Evolutionary conservation across 306 rosid species (phyloP).

Genomic region (Corylus avellana): DNA sequence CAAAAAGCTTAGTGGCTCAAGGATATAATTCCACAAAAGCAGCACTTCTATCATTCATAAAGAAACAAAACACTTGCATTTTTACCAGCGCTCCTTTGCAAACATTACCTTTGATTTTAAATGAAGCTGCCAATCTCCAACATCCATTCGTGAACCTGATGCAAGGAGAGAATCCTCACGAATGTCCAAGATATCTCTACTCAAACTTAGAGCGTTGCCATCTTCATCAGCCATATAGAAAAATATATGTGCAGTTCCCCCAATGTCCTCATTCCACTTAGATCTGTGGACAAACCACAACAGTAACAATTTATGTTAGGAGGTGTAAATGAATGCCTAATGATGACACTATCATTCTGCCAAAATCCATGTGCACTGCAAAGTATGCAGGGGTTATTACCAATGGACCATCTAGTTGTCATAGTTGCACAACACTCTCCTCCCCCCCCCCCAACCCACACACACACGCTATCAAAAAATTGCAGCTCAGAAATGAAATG

Average conservation of each 20-base stretch:
- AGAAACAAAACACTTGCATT: slow-evolving; percentile 13
- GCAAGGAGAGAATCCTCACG: slow-evolving; percentile 63
- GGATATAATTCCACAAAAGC: not conserved
- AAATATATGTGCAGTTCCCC: slow-evolving; percentile 64
- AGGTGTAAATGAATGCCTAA: slow-evolving; percentile 7
- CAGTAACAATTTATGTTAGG: slow-evolving; percentile 18
- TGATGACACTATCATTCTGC: slow-evolving; percentile 9
- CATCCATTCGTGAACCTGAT: slow-evolving; percentile 72
- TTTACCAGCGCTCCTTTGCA: slow-evolving; percentile 16
- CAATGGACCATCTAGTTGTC: not conserved
- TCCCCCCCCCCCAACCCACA: not conserved
- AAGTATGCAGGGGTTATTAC: not conserved
- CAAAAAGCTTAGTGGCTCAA: not conserved
- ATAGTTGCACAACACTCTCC: not conserved
- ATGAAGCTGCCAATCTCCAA: slow-evolving; percentile 96
- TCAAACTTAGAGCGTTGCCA: slow-evolving; percentile 56
- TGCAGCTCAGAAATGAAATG: not conserved
- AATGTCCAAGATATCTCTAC: slow-evolving; percentile 47
- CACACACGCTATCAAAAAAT: too few relatives aligned
- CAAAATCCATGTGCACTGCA: slow-evolving; percentile 5
- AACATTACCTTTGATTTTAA: slow-evolving; percentile 76
- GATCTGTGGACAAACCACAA: slow-evolving; percentile 56
- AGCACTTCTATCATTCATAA: not conserved
- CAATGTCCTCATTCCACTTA: slow-evolving; percentile 45
- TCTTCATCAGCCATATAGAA: slow-evolving; percentile 96